These are phyloP conservation scores for Kockovaella imperatae DNA, from an alignment of 768 basidiomycete species.

Conservation along the genomic window DNA sequence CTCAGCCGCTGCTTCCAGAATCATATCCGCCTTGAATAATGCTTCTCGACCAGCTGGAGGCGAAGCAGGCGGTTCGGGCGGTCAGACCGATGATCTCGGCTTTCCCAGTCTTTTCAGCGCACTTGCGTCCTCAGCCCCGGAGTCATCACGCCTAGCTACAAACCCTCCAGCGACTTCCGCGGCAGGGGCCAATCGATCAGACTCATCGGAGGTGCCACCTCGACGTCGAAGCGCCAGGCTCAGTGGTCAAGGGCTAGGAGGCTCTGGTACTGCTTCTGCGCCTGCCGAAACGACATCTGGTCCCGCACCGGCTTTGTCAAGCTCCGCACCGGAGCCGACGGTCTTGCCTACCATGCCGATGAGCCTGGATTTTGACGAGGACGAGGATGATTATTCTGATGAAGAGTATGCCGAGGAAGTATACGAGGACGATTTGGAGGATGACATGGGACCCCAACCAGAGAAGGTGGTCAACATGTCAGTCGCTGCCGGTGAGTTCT, in stretches of 20 bases:
- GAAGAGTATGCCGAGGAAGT: conserved; percentile 39
- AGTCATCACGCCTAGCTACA: neutral
- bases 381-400: conserved; percentile 54
- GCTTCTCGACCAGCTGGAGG: too few relatives aligned
- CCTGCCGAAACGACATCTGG: conserved; percentile 5
- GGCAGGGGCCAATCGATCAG: conserved; percentile 9
- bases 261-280: conserved; percentile 6
- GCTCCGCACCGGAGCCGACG: conserved; percentile 18
- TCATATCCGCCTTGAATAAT: neutral
- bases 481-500: conserved; percentile 55
- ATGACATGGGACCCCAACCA: conserved; percentile 54
- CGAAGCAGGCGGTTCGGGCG: neutral
- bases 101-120: too few relatives aligned
- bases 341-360: conserved; percentile 31
- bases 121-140: neutral
- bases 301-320: conserved; percentile 7
- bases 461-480: conserved; percentile 84
- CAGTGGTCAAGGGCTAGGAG: conserved; percentile 53
- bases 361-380: conserved; percentile 55
- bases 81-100: neutral
- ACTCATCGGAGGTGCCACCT: conserved; percentile 42
- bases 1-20: conserved; percentile 12
- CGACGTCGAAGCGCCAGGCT: conserved; percentile 77
- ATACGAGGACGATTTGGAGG: conserved; percentile 78
- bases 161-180: conserved; percentile 46